Conservation (phyloP, 2,329 filamentous ascomycete species). For the Fusarium nematophilum region DNA sequence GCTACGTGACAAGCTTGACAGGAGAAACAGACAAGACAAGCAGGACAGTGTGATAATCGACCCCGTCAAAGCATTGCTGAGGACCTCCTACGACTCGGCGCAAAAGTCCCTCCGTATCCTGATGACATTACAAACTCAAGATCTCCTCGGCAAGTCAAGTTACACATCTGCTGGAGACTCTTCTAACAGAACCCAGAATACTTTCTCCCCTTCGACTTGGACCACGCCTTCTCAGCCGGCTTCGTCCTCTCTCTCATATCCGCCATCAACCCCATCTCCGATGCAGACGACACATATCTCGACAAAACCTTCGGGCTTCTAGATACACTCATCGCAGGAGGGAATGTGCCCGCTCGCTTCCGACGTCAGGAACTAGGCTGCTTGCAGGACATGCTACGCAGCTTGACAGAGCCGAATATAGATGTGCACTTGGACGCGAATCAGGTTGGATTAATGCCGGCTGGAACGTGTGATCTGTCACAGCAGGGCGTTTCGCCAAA, state of each 20-base stretch:
- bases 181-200: background rate
- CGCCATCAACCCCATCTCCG: background rate
- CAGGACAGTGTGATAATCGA: background rate
- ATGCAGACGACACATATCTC: constrained; percentile 1
- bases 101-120: constrained; percentile 8
- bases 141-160: constrained; percentile 4
- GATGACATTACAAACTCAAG: constrained; percentile 2
- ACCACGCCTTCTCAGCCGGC: constrained; percentile 12
- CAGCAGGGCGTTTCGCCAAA: too few relatives aligned
- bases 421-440: too few relatives aligned
- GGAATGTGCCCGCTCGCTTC: constrained; percentile 6
- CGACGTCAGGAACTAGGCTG: constrained; percentile 4
- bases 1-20: constrained; percentile 3
- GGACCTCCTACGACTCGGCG: constrained; percentile 9
- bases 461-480: too few relatives aligned
- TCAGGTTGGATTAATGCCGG: too few relatives aligned
- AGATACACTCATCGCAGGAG: background rate
- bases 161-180: background rate
- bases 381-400: constrained; percentile 12
- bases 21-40: background rate
- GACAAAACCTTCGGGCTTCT: background rate
- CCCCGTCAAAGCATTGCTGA: constrained; percentile 12
- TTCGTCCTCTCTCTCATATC: constrained; percentile 11
- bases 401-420: too few relatives aligned
- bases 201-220: constrained; percentile 16